phyloP scores from a whole-genome alignment of 2,329 filamentous ascomycete genomes.

The Pestalotiopsis sp. region DNA sequence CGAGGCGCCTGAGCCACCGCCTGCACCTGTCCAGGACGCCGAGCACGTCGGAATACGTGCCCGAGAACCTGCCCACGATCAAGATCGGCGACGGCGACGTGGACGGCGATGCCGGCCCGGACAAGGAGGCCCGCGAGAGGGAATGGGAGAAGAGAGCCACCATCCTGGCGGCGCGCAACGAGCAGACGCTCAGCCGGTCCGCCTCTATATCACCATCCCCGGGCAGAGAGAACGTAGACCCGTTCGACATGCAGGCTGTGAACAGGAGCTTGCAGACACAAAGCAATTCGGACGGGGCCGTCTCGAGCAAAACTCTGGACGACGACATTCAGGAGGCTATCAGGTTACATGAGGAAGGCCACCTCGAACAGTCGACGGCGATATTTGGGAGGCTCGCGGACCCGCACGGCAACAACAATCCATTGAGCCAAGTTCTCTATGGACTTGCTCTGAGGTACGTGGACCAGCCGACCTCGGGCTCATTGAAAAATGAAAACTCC shows the following conservation, averaged over 20 bases:
- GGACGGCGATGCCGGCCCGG: slow-evolving; percentile 46
- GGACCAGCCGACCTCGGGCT: neutral
- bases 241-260: slow-evolving; percentile 19
- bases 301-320: slow-evolving; percentile 58
- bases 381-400: slow-evolving; percentile 87
- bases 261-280: neutral
- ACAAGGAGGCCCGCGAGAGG: slow-evolving; percentile 57
- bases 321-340: slow-evolving; percentile 94
- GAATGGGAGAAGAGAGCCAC: slow-evolving; percentile 94
- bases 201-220: slow-evolving; percentile 38
- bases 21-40: slow-evolving; percentile 65
- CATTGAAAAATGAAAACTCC: neutral
- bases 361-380: slow-evolving; percentile 76
- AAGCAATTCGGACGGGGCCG: slow-evolving; percentile 26
- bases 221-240: slow-evolving; percentile 29
- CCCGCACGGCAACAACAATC: slow-evolving; percentile 83
- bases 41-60: slow-evolving; percentile 73
- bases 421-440: slow-evolving; percentile 93
- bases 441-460: slow-evolving; percentile 84
- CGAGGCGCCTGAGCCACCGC: slow-evolving; percentile 65
- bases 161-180: slow-evolving; percentile 72
- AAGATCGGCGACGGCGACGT: slow-evolving; percentile 47
- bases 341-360: slow-evolving; percentile 82
- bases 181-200: slow-evolving; percentile 44
- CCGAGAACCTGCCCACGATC: slow-evolving; percentile 78